phyloP scores from a whole-genome alignment of 2,329 filamentous ascomycete species.

The Claviceps capensis region DNA sequence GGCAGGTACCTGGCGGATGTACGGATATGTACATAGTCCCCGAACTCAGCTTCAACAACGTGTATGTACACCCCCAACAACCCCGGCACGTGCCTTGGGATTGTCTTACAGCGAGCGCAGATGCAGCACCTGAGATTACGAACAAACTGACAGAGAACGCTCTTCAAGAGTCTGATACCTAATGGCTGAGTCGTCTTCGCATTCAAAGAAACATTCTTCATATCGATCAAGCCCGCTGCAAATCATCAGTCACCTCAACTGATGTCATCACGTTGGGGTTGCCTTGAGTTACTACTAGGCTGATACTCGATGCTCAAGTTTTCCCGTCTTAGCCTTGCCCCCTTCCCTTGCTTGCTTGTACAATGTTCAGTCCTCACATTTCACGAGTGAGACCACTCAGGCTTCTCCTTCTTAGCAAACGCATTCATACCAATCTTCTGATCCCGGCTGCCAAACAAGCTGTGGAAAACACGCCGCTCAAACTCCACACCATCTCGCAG shows the following conservation, averaged over 20 bases:
- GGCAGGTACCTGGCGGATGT: background rate
- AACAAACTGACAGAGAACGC: background rate
- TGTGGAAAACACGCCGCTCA: slow-evolving; percentile 87
- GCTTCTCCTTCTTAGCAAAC: slow-evolving; percentile 88
- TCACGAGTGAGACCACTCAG: slow-evolving; percentile 76
- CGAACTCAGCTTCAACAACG: no score
- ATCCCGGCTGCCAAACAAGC: slow-evolving; percentile 83
- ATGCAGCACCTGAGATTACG: background rate
- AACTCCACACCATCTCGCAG: slow-evolving; percentile 87
- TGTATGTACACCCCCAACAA: no score
- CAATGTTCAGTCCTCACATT: background rate
- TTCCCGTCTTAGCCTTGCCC: background rate
- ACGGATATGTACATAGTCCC: no score
- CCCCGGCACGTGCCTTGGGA: no score
- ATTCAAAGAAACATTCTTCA: no score
- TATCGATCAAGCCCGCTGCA: no score
- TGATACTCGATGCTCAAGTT: background rate
- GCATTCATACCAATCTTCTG: slow-evolving; percentile 96
- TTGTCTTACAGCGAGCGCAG: no score
- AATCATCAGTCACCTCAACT: no score
- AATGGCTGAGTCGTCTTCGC: no score
- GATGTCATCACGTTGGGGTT: background rate
- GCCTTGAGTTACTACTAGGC: background rate
- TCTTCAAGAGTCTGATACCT: no score
- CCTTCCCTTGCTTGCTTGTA: background rate